Percentiles rank a stretch among this genome's conserved stretches.
phyloP scores from a whole-genome alignment of 2,329 filamentous ascomycete genomes.

The Ophiostoma ulmi region DNA sequence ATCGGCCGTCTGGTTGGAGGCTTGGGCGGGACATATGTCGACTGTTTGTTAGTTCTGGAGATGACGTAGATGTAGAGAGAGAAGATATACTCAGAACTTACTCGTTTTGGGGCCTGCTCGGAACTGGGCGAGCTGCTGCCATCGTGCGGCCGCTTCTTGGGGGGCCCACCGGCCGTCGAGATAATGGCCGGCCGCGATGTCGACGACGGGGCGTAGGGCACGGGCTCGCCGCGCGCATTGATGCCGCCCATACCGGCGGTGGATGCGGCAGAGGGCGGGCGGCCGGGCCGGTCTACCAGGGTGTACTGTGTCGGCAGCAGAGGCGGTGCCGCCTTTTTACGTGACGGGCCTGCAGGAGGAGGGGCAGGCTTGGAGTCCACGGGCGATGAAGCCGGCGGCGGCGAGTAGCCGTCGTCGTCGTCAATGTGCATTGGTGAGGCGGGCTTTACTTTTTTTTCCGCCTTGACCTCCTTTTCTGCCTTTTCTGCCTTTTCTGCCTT shows the following conservation, averaged over 20 bases:
- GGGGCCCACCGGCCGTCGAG: conserved; percentile 33
- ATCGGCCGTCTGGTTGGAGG: conserved; percentile 30
- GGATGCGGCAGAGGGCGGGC: conserved; percentile 18
- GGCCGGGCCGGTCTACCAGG: conserved; percentile 22
- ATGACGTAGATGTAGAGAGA: neutral
- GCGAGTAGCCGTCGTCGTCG: conserved; percentile 24
- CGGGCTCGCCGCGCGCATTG: conserved; percentile 32
- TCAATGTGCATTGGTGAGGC: conserved; percentile 11
- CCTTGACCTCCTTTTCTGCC: neutral
- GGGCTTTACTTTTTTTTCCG: neutral
- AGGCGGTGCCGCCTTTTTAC: conserved; percentile 28
- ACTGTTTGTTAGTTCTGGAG: neutral
- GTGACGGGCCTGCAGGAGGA: neutral
- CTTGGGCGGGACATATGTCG: conserved; percentile 22
- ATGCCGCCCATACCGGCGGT: conserved; percentile 30
- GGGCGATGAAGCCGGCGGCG: conserved; percentile 22
- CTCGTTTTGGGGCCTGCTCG: conserved; percentile 39
- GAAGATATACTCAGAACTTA: conserved; percentile 31
- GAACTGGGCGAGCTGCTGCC: conserved; percentile 27
- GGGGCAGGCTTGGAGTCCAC: conserved; percentile 8
- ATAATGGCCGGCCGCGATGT: conserved; percentile 36
- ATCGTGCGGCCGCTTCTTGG: conserved; percentile 45
- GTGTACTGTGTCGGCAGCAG: conserved; percentile 25
- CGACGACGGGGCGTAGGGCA: conserved; percentile 26
- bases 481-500: neutral